These are phyloP conservation scores for Sporothrix dimorphospora DNA, from an alignment of 2,329 filamentous ascomycete species.

Conservation along the genomic window DNA sequence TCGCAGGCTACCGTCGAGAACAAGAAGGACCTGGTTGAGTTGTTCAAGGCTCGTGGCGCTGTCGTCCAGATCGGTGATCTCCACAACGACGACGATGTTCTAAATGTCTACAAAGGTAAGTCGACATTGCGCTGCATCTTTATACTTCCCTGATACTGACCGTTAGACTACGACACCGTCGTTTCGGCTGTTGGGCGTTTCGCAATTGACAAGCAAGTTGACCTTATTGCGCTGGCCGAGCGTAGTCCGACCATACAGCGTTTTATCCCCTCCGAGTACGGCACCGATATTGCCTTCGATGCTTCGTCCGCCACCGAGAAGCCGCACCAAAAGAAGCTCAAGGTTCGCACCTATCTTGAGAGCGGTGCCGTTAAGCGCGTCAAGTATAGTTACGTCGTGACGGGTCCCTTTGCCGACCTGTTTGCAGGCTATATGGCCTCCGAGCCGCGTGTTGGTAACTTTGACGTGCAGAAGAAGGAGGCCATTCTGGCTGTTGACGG, in stretches of 20 bases:
- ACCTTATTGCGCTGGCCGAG: slow-evolving; percentile 45
- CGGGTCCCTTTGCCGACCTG: slow-evolving; percentile 31
- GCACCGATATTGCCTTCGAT: slow-evolving; percentile 30
- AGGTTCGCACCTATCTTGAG: slow-evolving; percentile 28
- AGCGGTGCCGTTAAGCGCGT: slow-evolving; percentile 21
- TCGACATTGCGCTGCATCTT: too few species aligned
- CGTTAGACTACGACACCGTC: slow-evolving; percentile 29
- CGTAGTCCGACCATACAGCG: slow-evolving; percentile 52
- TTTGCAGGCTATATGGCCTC: slow-evolving; percentile 27
- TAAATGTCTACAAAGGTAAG: slow-evolving; percentile 27
- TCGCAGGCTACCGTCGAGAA: slow-evolving; percentile 23
- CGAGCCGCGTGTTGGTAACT: slow-evolving; percentile 27
- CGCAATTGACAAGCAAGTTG: slow-evolving; percentile 31
- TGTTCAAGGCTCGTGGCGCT: slow-evolving; percentile 15
- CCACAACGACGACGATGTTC: slow-evolving; percentile 26
- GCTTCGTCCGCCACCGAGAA: slow-evolving; percentile 28
- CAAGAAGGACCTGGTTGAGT: slow-evolving; percentile 27
- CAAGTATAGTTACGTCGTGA: slow-evolving; percentile 26
- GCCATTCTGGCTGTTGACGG: slow-evolving; percentile 23
- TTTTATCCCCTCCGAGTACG: slow-evolving; percentile 45
- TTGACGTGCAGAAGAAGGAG: slow-evolving; percentile 12
- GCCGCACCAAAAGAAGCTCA: slow-evolving; percentile 32
- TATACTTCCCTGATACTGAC: background rate
- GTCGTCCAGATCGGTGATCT: slow-evolving; percentile 26
- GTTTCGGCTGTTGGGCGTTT: slow-evolving; percentile 31